Conservation (phyloP, 345 rosid species). For the Citrus australasica region DNA sequence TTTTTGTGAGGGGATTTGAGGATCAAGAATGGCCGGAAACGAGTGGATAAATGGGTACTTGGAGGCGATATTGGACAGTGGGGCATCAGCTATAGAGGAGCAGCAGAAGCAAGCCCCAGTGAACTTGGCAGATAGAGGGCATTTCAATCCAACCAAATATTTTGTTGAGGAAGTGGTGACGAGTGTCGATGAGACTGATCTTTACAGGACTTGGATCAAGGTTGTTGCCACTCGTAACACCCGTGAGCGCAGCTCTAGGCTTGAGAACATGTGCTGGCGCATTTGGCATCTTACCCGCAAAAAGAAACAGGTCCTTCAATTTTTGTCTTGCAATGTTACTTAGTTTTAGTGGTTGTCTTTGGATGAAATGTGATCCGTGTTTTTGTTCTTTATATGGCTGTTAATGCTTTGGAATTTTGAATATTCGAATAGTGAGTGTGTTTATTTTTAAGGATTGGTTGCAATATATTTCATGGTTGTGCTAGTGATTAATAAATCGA, state of each 20-base stretch:
- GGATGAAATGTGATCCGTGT: not conserved
- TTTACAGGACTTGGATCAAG: conserved; percentile 91
- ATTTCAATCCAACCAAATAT: conserved; percentile 84
- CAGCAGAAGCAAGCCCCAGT: conserved; percentile 41
- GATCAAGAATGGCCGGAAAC: conserved; percentile 68
- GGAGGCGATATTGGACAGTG: conserved; percentile 88
- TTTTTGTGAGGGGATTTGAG: not conserved
- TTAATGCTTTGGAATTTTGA: not conserved
- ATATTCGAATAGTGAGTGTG: not conserved
- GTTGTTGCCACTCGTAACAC: conserved; percentile 92
- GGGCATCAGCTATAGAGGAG: conserved; percentile 58
- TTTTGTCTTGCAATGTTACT: not conserved
- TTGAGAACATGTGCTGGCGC: conserved; percentile 99
- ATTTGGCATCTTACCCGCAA: conserved; percentile 98
- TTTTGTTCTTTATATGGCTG: not conserved
- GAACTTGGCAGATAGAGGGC: conserved; percentile 42
- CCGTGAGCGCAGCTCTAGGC: conserved; percentile 89
- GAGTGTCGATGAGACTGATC: conserved; percentile 88
- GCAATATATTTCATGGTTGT: too few relatives aligned
- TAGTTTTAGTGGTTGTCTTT: not conserved
- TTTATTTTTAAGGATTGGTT: too few relatives aligned
- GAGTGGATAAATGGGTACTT: conserved; percentile 97
- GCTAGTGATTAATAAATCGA: not conserved
- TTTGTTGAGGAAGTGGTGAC: conserved; percentile 96
- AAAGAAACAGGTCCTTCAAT: conserved; percentile 76